Evolutionary conservation across 441 rosid species (phyloP).

Genomic region (Populus hybrid): DNA sequence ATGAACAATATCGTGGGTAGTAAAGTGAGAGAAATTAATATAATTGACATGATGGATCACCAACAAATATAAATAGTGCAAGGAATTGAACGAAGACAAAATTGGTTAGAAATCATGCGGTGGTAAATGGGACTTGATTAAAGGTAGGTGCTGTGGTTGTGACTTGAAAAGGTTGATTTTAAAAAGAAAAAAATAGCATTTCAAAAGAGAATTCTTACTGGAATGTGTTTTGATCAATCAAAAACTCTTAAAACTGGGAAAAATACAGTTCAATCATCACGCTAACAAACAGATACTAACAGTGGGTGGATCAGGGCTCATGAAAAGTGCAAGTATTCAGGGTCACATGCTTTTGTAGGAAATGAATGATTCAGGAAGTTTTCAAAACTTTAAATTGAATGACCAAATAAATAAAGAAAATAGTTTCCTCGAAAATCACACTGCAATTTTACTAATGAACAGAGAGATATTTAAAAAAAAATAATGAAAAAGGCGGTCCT

Average conservation of each 20-base stretch:
- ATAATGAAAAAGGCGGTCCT: not conserved
- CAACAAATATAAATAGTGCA: not conserved
- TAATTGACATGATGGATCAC: not conserved
- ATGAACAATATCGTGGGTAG: too few relatives aligned
- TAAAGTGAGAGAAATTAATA: not conserved
- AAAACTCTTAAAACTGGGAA: too few relatives aligned
- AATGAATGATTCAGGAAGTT: not conserved
- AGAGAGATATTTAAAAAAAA: not conserved
- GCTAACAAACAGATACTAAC: not conserved
- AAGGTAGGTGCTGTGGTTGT: too few relatives aligned
- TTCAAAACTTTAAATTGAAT: not conserved
- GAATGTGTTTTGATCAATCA: too few relatives aligned
- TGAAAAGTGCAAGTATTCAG: not conserved
- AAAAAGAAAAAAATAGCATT: too few relatives aligned
- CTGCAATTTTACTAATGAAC: not conserved
- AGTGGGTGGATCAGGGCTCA: not conserved
- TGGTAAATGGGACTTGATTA: constrained; percentile 6
- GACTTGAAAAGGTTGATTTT: too few relatives aligned
- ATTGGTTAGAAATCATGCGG: constrained; percentile 10
- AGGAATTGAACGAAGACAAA: not conserved
- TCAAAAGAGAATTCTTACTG: too few relatives aligned
- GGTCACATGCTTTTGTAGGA: not conserved
- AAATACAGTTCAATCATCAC: too few relatives aligned
- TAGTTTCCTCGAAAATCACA: not conserved
- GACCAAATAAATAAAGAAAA: not conserved